phyloP scores from a whole-genome alignment of 257 asterid species.

The Scutellaria baicalensis region DNA sequence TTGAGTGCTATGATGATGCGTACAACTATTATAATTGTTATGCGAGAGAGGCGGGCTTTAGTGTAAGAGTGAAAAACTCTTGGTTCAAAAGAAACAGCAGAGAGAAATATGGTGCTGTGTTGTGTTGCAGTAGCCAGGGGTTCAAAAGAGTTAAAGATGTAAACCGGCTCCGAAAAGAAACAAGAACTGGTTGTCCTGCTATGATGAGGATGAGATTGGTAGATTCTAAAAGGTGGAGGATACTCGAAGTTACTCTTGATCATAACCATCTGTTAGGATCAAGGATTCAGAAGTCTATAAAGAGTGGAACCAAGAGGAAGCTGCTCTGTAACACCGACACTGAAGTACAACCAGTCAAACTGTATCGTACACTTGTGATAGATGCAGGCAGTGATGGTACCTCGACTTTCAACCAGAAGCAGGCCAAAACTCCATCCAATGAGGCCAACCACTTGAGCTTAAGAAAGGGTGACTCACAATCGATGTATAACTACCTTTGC shows the following conservation, averaged over 20 bases:
- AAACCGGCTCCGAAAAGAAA: constrained; percentile 62
- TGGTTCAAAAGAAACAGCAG: constrained; percentile 83
- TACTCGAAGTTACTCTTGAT: constrained; percentile 61
- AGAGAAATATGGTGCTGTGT: constrained; percentile 87
- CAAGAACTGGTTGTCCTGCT: constrained; percentile 83
- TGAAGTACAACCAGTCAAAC: constrained; percentile 47
- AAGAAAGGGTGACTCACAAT: constrained; percentile 58
- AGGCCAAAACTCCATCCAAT: constrained; percentile 22
- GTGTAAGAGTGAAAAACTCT: constrained; percentile 75
- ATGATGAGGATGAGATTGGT: constrained; percentile 70
- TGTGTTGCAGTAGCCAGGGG: constrained; percentile 89
- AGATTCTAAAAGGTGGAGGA: constrained; percentile 72
- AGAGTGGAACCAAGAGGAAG: constrained; percentile 54
- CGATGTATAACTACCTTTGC: constrained; percentile 58
- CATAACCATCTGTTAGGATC: constrained; percentile 73
- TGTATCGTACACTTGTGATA: constrained; percentile 53
- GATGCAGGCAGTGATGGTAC: constrained; percentile 35
- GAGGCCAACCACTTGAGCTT: constrained; percentile 36
- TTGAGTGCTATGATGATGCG: constrained; percentile 78
- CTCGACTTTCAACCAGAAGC: constrained; percentile 22
- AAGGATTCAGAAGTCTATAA: constrained; percentile 42
- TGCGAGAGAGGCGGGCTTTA: constrained; percentile 66
- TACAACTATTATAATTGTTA: constrained; percentile 73
- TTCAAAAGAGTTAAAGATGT: constrained; percentile 75
- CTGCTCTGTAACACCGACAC: constrained; percentile 29